Evolutionary conservation across 2,329 filamentous ascomycete species (phyloP), one percentile per base, ranked within the genome.

Genomic region (Colletotrichum tamarilloi): DNA sequence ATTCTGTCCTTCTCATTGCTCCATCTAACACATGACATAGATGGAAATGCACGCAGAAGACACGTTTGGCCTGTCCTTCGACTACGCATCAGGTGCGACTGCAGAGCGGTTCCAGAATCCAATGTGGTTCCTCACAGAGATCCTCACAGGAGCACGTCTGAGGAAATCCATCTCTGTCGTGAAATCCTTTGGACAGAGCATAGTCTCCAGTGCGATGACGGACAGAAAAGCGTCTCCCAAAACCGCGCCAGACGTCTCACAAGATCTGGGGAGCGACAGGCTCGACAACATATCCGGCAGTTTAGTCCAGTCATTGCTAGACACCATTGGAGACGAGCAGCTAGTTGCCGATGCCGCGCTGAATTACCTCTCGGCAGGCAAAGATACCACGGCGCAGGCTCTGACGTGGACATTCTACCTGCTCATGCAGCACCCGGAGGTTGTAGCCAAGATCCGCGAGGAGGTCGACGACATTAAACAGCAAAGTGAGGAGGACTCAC

Each of bases 31-130:
- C n/a, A 24, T 2, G 14, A 16, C 26, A 12, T 63, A 88, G 86
- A 92, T 92, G 89, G 90, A 92, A 75, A 92, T 92, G 84, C 89
- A 90, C 77, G 85, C 89, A 60, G 85, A 87, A 38, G 88, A 92
- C 73, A 86, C 87, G 2, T 92, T 93, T 78, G 89, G 88, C 4
- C 74, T 84, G 63, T 87, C 90, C 0, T 92, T 93, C 77, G 90
- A 92, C 75, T 86, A 88, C 75, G 90, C 90, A 3, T 92, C 90
- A 0, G 90, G 88, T 0, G 86, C 81, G 9, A 91, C 89, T 0
- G 89, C 89, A 2, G 85, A 89, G 63, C 86, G 91, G 5, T 92
- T 93, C 72, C 91, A 92, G 78, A 92, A 92, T 74, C 91, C 91
- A 0, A 81, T 92, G 0, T 93, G 90, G 89, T 84, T 82, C 49